A percentile compares a stretch with the other conserved stretches of the same genome.
These are phyloP conservation scores for Ambrosiella beaveri DNA, from an alignment of 2,329 filamentous ascomycete species.

Conservation along the genomic window DNA sequence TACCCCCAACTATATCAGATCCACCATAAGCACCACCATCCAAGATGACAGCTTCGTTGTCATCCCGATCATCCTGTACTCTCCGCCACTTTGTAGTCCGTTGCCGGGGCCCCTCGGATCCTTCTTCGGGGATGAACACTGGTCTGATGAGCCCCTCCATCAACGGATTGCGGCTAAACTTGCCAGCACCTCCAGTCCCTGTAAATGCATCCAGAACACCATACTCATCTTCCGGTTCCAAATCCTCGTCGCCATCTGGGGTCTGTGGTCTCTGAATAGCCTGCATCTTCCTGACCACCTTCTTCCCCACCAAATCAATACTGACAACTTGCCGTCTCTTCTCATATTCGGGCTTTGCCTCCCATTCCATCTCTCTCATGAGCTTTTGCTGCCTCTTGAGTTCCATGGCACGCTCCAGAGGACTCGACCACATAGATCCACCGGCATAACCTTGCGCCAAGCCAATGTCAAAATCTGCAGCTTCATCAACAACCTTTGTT, in stretches of 20 bases:
- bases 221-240: constrained; percentile 19
- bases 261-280: constrained; percentile 40
- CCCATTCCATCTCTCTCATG: constrained; percentile 73
- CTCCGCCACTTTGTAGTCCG: constrained; percentile 33
- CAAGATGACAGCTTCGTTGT: constrained; percentile 42
- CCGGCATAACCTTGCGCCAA: constrained; percentile 26
- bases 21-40: constrained; percentile 30
- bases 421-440: constrained; percentile 65
- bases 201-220: constrained; percentile 6
- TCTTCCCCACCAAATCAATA: constrained; percentile 64
- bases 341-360: constrained; percentile 70
- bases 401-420: constrained; percentile 65
- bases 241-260: constrained; percentile 29
- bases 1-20: background rate
- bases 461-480: constrained; percentile 41
- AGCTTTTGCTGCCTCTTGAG: constrained; percentile 74
- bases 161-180: constrained; percentile 53
- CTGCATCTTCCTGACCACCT: constrained; percentile 56
- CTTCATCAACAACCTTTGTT: constrained; percentile 76
- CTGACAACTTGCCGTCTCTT: constrained; percentile 72
- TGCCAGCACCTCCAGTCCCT: constrained; percentile 27
- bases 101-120: constrained; percentile 23
- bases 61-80: constrained; percentile 41
- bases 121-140: constrained; percentile 34
- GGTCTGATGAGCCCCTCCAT: constrained; percentile 49